A percentile compares a stretch with the other conserved stretches of the same genome.
These are phyloP conservation scores for Globisporangium splendens DNA, from an alignment of 352 stramenopile genomes.

Conservation along the genomic window DNA sequence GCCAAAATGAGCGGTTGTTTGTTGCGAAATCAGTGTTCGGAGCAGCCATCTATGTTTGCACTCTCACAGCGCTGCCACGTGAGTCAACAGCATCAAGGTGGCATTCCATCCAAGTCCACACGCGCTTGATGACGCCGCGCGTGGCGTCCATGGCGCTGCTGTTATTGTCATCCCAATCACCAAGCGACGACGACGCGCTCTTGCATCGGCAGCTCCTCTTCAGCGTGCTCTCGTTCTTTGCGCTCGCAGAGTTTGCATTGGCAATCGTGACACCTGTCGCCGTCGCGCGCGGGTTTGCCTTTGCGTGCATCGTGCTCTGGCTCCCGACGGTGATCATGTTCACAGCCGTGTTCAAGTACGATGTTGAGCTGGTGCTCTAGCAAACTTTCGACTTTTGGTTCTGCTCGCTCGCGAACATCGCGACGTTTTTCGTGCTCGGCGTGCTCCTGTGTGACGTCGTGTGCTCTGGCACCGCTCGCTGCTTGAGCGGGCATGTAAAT, in stretches of 20 bases:
- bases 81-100: too few species aligned
- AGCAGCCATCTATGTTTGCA: too few species aligned
- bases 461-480: neutral
- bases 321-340: neutral
- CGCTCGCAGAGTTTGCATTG: too few species aligned
- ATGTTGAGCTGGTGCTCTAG: neutral
- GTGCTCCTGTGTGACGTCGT: neutral
- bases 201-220: neutral
- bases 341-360: neutral
- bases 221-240: too few species aligned
- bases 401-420: constrained; percentile 4
- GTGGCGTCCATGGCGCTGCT: too few species aligned
- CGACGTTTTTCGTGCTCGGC: neutral
- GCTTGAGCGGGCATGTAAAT: constrained; percentile 2
- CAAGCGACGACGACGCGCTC: too few species aligned
- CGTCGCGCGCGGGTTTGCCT: neutral
- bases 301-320: neutral
- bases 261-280: neutral
- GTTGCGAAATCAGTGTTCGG: too few species aligned
- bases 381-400: constrained; percentile 7
- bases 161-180: too few species aligned
- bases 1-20: too few species aligned
- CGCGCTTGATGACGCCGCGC: too few species aligned
- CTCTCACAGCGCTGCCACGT: too few species aligned
- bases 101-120: too few species aligned